Conservation (phyloP, 257 asterid species). For the Vinca minor region DNA sequence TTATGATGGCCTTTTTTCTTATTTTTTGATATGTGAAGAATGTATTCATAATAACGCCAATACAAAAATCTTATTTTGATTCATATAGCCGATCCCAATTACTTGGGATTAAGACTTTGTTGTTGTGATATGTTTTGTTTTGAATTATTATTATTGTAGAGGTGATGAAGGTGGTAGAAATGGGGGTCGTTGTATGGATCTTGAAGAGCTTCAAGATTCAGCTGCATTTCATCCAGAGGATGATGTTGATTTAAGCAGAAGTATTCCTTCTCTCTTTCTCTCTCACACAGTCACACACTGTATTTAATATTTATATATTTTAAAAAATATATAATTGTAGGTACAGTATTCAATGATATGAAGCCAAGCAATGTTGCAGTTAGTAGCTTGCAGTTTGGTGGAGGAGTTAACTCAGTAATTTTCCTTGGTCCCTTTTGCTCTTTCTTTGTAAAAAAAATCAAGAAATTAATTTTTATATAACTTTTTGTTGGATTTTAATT, state of each 20-base stretch:
- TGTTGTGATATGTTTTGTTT: too few species aligned
- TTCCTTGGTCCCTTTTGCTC: not conserved
- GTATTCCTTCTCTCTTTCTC: slow-evolving; percentile 23
- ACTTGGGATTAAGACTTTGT: too few species aligned
- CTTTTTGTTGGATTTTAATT: too few species aligned
- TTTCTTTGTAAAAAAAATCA: not conserved
- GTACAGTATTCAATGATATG: slow-evolving; percentile 37
- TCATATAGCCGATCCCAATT: too few species aligned
- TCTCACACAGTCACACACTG: not conserved
- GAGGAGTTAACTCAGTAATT: slow-evolving; percentile 40
- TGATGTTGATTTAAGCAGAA: slow-evolving; percentile 49
- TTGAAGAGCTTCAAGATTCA: slow-evolving; percentile 59
- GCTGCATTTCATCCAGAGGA: slow-evolving; percentile 42
- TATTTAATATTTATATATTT: not conserved
- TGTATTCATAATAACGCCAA: too few species aligned
- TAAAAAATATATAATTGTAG: slow-evolving; percentile 15
- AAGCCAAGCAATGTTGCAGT: slow-evolving; percentile 42
- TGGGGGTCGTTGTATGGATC: slow-evolving; percentile 38
- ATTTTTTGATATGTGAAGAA: too few species aligned
- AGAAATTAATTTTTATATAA: not conserved
- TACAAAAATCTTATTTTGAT: too few species aligned
- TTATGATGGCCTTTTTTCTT: too few species aligned
- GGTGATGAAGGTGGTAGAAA: slow-evolving; percentile 38
- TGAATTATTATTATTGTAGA: too few species aligned
- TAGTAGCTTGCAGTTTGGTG: slow-evolving; percentile 46